Evolutionary conservation across 2,329 filamentous ascomycete genomes (phyloP).

Genomic region (Trichoderma sp.): DNA sequence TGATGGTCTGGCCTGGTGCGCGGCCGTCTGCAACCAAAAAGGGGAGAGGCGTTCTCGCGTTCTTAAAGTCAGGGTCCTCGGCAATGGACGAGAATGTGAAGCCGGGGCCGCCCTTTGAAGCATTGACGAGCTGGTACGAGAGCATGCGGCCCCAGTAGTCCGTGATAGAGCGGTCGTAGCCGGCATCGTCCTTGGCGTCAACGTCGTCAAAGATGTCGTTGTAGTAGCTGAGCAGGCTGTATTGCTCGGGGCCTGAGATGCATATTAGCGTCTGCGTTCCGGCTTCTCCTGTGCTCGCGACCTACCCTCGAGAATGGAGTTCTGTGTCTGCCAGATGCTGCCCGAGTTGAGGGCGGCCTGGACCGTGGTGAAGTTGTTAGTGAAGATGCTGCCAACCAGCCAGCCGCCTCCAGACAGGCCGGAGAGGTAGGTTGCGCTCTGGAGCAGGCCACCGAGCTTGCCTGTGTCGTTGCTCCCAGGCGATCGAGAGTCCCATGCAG

Average conservation of each 20-base stretch:
- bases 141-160: slow-evolving; percentile 89
- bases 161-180: slow-evolving; percentile 67
- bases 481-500: slow-evolving; percentile 77
- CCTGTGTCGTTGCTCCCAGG: slow-evolving; percentile 51
- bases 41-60: slow-evolving; percentile 51
- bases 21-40: slow-evolving; percentile 55
- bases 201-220: slow-evolving; percentile 42
- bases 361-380: slow-evolving; percentile 79
- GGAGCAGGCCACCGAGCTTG: slow-evolving; percentile 78
- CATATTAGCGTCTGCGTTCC: neutral
- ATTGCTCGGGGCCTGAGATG: slow-evolving; percentile 40
- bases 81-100: slow-evolving; percentile 78
- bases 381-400: slow-evolving; percentile 79
- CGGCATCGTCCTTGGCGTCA: slow-evolving; percentile 44
- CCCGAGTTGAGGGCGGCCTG: slow-evolving; percentile 43
- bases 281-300: neutral
- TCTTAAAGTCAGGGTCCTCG: slow-evolving; percentile 48
- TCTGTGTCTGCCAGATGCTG: slow-evolving; percentile 46
- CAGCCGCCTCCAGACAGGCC: slow-evolving; percentile 83
- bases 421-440: slow-evolving; percentile 77
- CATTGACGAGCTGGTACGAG: slow-evolving; percentile 83
- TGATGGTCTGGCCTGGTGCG: slow-evolving; percentile 47
- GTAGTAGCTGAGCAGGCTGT: slow-evolving; percentile 47
- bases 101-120: slow-evolving; percentile 68
- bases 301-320: slow-evolving; percentile 46